Evolutionary conservation across 495 filamentous ascomycete species (phyloP).

Genomic region (Evernia prunastri): DNA sequence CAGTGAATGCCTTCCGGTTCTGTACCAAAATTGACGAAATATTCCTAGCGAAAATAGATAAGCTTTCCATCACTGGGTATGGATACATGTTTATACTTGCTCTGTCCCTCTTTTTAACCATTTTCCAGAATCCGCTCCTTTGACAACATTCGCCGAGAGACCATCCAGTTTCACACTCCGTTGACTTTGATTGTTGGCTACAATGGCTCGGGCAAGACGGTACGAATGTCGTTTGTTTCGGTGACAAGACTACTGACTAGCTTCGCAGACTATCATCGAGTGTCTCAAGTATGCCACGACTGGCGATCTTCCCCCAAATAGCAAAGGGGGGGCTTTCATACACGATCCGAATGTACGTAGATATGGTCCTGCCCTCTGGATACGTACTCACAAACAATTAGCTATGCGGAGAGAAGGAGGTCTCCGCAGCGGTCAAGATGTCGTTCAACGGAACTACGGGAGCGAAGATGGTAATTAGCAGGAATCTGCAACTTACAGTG

Average conservation of each 20-base stretch:
- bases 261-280: slow-evolving; percentile 80
- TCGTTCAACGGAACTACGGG: slow-evolving; percentile 71
- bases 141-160: slow-evolving; percentile 65
- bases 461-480: slow-evolving; percentile 69
- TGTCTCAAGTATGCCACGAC: slow-evolving; percentile 98
- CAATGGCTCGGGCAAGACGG: slow-evolving; percentile 95
- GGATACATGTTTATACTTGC: slow-evolving; percentile 12
- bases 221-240: slow-evolving; percentile 26
- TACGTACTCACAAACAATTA: slow-evolving; percentile 28
- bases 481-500: slow-evolving; percentile 76
- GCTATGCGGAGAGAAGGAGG: slow-evolving; percentile 83
- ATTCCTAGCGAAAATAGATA: slow-evolving; percentile 69
- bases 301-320: slow-evolving; percentile 88
- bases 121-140: slow-evolving; percentile 77
- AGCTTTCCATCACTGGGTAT: slow-evolving; percentile 75
- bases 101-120: slow-evolving; percentile 8
- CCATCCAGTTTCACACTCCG: slow-evolving; percentile 83
- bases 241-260: slow-evolving; percentile 1
- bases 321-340: slow-evolving; percentile 89
- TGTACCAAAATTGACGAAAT: slow-evolving; percentile 9
- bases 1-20: neutral
- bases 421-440: slow-evolving; percentile 85
- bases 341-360: slow-evolving; percentile 76
- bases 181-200: slow-evolving; percentile 93
- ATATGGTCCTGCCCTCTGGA: neutral